Evolutionary conservation across 2,329 filamentous ascomycete genomes (phyloP).

Genomic region (Cercospora sojina): DNA sequence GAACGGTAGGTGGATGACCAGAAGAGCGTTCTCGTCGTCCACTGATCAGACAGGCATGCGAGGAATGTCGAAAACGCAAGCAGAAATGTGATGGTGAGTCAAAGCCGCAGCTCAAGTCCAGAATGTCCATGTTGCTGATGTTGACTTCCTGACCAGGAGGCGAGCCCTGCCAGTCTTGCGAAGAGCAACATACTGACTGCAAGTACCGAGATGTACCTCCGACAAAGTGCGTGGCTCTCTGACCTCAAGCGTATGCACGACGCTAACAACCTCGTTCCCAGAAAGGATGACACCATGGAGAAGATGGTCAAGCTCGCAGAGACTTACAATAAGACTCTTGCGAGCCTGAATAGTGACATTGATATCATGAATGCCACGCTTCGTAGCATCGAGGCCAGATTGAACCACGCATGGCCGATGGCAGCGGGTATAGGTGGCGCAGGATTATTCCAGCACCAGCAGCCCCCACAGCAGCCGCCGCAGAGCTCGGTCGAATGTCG

Average conservation of each 20-base stretch:
- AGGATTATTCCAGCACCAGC: background rate
- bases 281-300: slow-evolving; percentile 27
- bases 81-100: slow-evolving; percentile 84
- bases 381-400: slow-evolving; percentile 23
- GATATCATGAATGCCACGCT: slow-evolving; percentile 21
- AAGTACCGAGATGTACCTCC: slow-evolving; percentile 27
- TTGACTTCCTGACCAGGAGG: background rate
- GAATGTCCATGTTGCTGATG: slow-evolving; percentile 47
- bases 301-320: slow-evolving; percentile 27
- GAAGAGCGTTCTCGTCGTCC: background rate
- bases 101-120: background rate
- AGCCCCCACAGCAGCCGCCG: background rate
- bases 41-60: slow-evolving; percentile 20
- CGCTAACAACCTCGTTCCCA: slow-evolving; percentile 12
- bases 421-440: background rate
- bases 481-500: background rate
- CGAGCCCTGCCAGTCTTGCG: slow-evolving; percentile 23
- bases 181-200: slow-evolving; percentile 24
- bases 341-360: slow-evolving; percentile 19
- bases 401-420: slow-evolving; percentile 14
- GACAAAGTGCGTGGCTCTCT: slow-evolving; percentile 19
- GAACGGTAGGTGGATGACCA: slow-evolving; percentile 16
- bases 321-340: slow-evolving; percentile 23
- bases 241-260: background rate
- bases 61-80: slow-evolving; percentile 94